phyloP scores from a whole-genome alignment of 805 yeast species.

The Lipomyces yamanashiensis region DNA sequence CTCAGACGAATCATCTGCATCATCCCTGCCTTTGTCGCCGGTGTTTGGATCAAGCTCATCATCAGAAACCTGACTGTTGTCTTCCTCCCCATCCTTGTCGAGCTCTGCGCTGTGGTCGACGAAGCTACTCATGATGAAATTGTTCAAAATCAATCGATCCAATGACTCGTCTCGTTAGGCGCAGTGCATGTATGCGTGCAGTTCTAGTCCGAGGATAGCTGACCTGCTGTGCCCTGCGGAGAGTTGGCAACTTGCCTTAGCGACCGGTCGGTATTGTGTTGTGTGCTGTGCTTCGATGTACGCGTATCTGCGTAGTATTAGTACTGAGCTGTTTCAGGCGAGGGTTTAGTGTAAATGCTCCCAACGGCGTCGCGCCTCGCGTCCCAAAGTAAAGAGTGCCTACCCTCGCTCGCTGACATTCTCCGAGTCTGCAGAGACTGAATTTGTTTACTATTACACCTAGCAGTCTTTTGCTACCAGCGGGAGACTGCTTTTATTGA shows the following conservation, averaged over 20 bases:
- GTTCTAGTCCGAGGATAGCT: too few relatives aligned
- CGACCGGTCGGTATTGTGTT: neutral
- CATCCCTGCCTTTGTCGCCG: conserved; percentile 46
- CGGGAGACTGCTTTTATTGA: neutral
- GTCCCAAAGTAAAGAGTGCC: neutral
- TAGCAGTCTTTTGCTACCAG: too few relatives aligned
- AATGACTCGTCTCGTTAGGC: too few relatives aligned
- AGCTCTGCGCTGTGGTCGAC: conserved; percentile 30
- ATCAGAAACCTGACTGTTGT: conserved; percentile 42
- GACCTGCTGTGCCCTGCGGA: too few relatives aligned
- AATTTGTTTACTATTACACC: neutral
- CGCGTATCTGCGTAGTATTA: neutral
- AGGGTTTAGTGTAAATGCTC: neutral
- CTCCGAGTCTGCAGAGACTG: neutral
- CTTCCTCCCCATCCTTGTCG: conserved; percentile 35
- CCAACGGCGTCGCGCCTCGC: conserved; percentile 1
- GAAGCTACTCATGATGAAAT: conserved; percentile 21
- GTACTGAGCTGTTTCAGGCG: too few relatives aligned
- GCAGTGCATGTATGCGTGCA: too few relatives aligned
- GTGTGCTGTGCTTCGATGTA: neutral
- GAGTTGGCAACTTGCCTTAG: neutral
- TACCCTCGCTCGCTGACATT: neutral
- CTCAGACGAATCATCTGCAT: conserved; percentile 76
- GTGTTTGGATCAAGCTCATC: conserved; percentile 47
- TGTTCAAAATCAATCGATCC: too few relatives aligned